Evolutionary conservation across 108 stramenopile genomes (phyloP), one percentile per base, ranked within the genome.

Genomic region (Pseudonitzschia pungens): DNA sequence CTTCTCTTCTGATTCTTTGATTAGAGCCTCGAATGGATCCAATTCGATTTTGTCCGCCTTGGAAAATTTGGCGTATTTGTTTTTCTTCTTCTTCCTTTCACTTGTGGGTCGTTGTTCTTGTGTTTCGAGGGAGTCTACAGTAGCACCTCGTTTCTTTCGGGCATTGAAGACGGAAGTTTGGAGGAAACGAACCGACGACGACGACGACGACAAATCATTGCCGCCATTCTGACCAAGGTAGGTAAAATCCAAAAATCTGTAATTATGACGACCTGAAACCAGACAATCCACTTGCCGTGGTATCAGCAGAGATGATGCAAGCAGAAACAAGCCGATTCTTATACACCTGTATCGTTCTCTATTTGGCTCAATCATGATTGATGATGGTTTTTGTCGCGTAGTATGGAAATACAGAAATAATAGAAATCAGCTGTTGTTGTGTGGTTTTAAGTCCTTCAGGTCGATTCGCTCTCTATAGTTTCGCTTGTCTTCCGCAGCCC

Each of bases 11-110:
- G 87, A 83, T 72, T 89, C 91, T 41, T 66, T 65, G 15, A 92
- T 48, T 60, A 89, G 59, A 14, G 74, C 71, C 56, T 92, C 88
- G 14, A 89, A 76, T 1, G 91, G 91, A 69, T 92, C 91, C 50
- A 76, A 52, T 53, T 64, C 68, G 22, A 81, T 67, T 24, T 84
- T 77, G 48, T 84, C 83, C 0, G 83, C 69, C 56, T 86, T 84
- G 50, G 84, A 86, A 65, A 91, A 89, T 60, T 92, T 68, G 57
- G 80, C 83, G 73, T 92, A 92, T 66, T 92, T 92, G 79, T 92
- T 92, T 75, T 85, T 86, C 45, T 89, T 91, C 67, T 85, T 80
- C 31, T 54, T 74, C 40, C 70, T 65, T 52, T 65, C 41, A 14
- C 50, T 48, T 36, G 45, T 58, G 33, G 54, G 54, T 9, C 10